Evolutionary conservation across 2,329 filamentous ascomycete genomes (phyloP).

Genomic region (Pyrenophora teres): DNA sequence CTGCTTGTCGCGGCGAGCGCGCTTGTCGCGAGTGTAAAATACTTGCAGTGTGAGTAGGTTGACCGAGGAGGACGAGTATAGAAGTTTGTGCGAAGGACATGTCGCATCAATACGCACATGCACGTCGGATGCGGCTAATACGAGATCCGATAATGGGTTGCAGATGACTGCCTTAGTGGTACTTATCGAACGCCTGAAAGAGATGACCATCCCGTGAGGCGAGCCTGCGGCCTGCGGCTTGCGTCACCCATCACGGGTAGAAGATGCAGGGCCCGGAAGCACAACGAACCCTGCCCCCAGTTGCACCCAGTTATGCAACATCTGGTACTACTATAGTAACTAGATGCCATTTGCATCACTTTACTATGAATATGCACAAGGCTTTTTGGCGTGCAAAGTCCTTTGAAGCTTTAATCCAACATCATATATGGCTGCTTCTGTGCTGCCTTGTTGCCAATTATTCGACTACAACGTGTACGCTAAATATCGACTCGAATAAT

Average conservation of each 20-base stretch:
- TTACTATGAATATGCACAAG: no score
- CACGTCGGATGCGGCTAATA: constrained; percentile 1
- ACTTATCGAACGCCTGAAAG: not conserved
- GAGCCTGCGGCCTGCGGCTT: not conserved
- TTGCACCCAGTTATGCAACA: not conserved
- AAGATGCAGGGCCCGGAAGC: not conserved
- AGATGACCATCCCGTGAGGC: constrained; percentile 5
- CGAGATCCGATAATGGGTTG: not conserved
- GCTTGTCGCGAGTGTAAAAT: constrained; percentile 17
- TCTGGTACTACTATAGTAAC: no score
- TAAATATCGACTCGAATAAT: no score
- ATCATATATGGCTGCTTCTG: no score
- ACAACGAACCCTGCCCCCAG: not conserved
- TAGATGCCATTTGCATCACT: no score
- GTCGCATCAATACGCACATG: not conserved
- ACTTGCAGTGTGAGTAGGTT: not conserved
- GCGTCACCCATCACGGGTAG: constrained; percentile 10
- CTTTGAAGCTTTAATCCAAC: no score
- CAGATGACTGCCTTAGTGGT: not conserved
- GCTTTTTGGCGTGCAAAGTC: no score
- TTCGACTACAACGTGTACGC: no score
- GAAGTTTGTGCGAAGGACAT: not conserved
- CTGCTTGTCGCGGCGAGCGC: constrained; percentile 26
- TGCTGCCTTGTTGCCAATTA: no score
- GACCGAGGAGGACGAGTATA: not conserved